phyloP scores from a whole-genome alignment of 2,329 filamentous ascomycete genomes.

The Pseudocercospora macadamiae region DNA sequence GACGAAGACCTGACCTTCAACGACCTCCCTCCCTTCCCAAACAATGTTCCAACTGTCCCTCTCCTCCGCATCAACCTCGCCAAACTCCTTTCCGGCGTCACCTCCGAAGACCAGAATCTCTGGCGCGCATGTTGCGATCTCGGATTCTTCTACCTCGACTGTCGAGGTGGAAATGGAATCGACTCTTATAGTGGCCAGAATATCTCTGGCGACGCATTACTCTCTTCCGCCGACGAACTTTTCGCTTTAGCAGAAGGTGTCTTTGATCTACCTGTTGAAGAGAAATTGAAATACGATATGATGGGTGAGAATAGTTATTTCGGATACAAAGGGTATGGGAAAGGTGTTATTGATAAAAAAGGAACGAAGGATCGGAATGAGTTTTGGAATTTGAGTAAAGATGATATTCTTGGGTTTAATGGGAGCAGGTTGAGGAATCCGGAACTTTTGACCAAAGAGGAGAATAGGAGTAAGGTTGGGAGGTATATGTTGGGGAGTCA shows the following conservation, averaged over 20 bases:
- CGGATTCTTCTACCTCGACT: slow-evolving; percentile 62
- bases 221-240: slow-evolving; percentile 49
- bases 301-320: slow-evolving; percentile 55
- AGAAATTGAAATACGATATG: slow-evolving; percentile 60
- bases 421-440: slow-evolving; percentile 46
- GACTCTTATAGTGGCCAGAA: neutral
- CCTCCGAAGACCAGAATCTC: slow-evolving; percentile 41
- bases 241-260: slow-evolving; percentile 52
- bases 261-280: slow-evolving; percentile 53
- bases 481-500: slow-evolving; percentile 53
- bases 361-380: slow-evolving; percentile 58
- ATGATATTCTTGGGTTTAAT: slow-evolving; percentile 51
- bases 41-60: slow-evolving; percentile 47
- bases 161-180: slow-evolving; percentile 34
- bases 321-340: slow-evolving; percentile 46
- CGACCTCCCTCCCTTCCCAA: slow-evolving; percentile 45
- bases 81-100: slow-evolving; percentile 43
- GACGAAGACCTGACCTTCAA: slow-evolving; percentile 20
- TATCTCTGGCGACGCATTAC: slow-evolving; percentile 44
- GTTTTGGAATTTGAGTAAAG: slow-evolving; percentile 60
- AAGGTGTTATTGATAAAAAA: slow-evolving; percentile 48
- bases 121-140: slow-evolving; percentile 44
- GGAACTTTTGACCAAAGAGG: slow-evolving; percentile 41
- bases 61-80: slow-evolving; percentile 47
- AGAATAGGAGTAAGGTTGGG: slow-evolving; percentile 42